phyloP scores from a whole-genome alignment of 345 rosid species.

The Euphorbia pulcherrima region DNA sequence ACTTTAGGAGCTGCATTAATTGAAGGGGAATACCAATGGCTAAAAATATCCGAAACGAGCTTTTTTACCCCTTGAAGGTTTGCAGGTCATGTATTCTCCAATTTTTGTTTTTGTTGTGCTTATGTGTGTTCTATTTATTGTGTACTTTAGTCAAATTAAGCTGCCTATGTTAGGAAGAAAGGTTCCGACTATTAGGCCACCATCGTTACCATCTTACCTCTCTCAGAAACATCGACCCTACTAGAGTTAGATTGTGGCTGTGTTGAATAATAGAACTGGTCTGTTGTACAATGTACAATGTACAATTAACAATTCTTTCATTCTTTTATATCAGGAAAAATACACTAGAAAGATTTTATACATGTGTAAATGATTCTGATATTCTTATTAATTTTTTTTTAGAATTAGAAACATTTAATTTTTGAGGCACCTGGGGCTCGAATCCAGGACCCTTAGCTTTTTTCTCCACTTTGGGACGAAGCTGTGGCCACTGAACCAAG shows the following conservation, averaged over 20 bases:
- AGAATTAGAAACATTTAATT: too few species aligned
- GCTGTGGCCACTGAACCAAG: too few species aligned
- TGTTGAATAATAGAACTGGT: not conserved
- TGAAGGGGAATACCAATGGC: constrained; percentile 38
- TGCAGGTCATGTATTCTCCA: constrained; percentile 30
- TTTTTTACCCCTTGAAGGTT: constrained; percentile 14
- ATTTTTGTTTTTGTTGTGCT: constrained; percentile 36
- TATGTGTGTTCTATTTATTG: constrained; percentile 30
- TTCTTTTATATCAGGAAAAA: constrained; percentile 21
- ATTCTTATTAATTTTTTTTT: not conserved
- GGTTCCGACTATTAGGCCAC: constrained; percentile 17
- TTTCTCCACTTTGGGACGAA: too few species aligned
- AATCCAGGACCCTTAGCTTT: too few species aligned
- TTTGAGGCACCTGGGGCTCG: too few species aligned
- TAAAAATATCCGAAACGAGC: constrained; percentile 10
- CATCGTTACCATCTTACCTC: constrained; percentile 37
- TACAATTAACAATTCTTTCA: constrained; percentile 16
- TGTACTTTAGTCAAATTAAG: constrained; percentile 37
- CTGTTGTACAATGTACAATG: constrained; percentile 4
- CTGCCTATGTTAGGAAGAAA: constrained; percentile 45
- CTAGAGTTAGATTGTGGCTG: constrained; percentile 7
- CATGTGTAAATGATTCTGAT: not conserved
- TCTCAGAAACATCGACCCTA: constrained; percentile 34
- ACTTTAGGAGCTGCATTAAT: constrained; percentile 55
- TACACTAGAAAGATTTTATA: not conserved